Percentiles rank a stretch among this genome's conserved stretches.
Evolutionary conservation across 331 rosid genomes (phyloP).

Genomic region (Phaseolus coccineus): DNA sequence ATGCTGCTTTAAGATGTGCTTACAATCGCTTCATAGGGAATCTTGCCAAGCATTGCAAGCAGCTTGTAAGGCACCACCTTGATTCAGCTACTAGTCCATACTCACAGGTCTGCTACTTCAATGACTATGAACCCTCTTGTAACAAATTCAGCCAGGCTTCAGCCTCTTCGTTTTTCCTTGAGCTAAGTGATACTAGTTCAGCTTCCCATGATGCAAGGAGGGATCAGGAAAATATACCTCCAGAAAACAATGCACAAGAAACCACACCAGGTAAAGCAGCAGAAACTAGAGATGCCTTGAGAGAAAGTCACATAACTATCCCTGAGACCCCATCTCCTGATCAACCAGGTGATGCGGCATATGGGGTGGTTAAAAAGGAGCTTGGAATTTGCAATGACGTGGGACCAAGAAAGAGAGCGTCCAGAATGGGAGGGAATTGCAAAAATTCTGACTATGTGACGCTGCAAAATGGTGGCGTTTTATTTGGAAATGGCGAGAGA

Average conservation of each 20-base stretch:
- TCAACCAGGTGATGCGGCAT: constrained; percentile 70
- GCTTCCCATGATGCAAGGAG: constrained; percentile 49
- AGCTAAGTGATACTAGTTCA: constrained; percentile 67
- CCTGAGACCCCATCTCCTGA: constrained; percentile 99
- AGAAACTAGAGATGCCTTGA: constrained; percentile 65
- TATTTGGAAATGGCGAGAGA: constrained; percentile 69
- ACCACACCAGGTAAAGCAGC: constrained; percentile 80
- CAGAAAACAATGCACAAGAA: constrained; percentile 67
- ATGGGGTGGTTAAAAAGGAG: constrained; percentile 66
- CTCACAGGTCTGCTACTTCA: constrained; percentile 82
- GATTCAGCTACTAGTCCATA: constrained; percentile 95
- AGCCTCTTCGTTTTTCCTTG: constrained; percentile 64
- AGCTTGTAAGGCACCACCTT: constrained; percentile 86
- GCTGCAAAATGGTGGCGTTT: constrained; percentile 60
- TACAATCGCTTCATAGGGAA: constrained; percentile 76
- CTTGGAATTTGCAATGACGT: constrained; percentile 69
- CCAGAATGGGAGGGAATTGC: constrained; percentile 68
- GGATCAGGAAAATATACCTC: constrained; percentile 85
- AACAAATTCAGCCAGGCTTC: constrained; percentile 63
- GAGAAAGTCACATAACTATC: constrained; percentile 79
- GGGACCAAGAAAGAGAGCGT: constrained; percentile 75
- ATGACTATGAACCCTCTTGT: constrained; percentile 58
- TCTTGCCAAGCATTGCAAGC: constrained; percentile 89
- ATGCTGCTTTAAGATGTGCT: constrained; percentile 84
- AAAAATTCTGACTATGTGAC: constrained; percentile 56